Percentiles rank a stretch among this genome's conserved stretches.
phyloP scores from a whole-genome alignment of 192 early-diverging fungal species.

The Backusella parvicylindrica region DNA sequence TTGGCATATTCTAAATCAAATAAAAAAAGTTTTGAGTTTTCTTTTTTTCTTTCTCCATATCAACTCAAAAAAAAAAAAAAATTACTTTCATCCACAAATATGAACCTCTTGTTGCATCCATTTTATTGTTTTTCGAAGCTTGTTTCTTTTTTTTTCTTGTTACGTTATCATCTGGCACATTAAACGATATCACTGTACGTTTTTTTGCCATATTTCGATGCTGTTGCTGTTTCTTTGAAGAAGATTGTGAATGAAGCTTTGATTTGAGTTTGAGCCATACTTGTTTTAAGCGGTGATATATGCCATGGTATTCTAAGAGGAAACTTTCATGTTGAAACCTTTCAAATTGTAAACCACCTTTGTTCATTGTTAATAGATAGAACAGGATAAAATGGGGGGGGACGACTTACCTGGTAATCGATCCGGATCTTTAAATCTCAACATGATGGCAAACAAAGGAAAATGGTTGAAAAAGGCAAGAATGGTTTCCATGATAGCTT shows the following conservation, averaged over 20 bases:
- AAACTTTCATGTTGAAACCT: constrained; percentile 25
- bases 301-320: constrained; percentile 12
- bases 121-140: neutral
- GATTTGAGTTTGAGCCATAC: neutral
- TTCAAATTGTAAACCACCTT: constrained; percentile 35
- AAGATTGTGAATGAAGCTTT: neutral
- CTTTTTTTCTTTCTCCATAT: neutral
- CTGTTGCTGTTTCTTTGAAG: neutral
- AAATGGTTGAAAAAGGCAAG: constrained; percentile 95
- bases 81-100: constrained; percentile 24
- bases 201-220: neutral
- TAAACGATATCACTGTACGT: neutral
- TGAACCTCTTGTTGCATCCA: neutral
- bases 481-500: constrained; percentile 79
- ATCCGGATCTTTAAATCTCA: constrained; percentile 82
- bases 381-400: constrained; percentile 24
- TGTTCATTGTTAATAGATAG: neutral
- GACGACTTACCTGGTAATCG: constrained; percentile 75
- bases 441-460: constrained; percentile 90
- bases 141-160: neutral
- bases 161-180: neutral
- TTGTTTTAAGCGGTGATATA: constrained; percentile 1
- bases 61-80: neutral
- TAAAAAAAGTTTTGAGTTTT: neutral
- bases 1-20: constrained; percentile 57